A percentile compares a stretch with the other conserved stretches of the same genome.
These are phyloP conservation scores for Tylopilus sp. DNA, from an alignment of 768 basidiomycete genomes.

Conservation along the genomic window DNA sequence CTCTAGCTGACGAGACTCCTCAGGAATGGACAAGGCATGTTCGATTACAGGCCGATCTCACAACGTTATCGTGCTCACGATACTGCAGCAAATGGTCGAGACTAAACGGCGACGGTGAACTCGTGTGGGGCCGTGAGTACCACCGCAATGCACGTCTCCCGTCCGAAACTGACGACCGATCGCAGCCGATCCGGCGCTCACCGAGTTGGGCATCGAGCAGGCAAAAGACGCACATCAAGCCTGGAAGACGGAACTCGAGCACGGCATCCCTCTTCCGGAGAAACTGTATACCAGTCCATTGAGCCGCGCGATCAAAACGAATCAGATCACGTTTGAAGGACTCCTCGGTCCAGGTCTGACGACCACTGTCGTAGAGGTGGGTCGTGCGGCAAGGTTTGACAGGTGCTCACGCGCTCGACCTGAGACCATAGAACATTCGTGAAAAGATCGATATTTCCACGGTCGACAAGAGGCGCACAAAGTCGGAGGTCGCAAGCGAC, in stretches of 20 bases:
- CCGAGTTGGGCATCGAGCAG: slow-evolving; percentile 52
- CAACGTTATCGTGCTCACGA: not conserved
- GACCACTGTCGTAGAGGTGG: slow-evolving; percentile 56
- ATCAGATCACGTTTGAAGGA: slow-evolving; percentile 48
- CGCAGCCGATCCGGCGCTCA: slow-evolving; percentile 66
- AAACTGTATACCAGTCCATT: slow-evolving; percentile 62
- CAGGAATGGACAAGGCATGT: slow-evolving; percentile 61
- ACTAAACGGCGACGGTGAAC: slow-evolving; percentile 57
- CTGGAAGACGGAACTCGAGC: slow-evolving; percentile 47
- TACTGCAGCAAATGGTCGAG: slow-evolving; percentile 49
- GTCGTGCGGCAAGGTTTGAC: not conserved
- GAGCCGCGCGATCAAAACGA: slow-evolving; percentile 57
- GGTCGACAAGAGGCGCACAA: slow-evolving; percentile 59
- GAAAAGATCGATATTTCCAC: slow-evolving; percentile 69
- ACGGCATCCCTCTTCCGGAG: slow-evolving; percentile 48
- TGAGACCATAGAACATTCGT: slow-evolving; percentile 49
- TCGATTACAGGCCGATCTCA: not conserved
- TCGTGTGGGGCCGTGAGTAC: slow-evolving; percentile 72
- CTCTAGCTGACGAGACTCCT: not conserved
- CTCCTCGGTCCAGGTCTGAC: slow-evolving; percentile 30
- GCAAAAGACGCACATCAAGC: slow-evolving; percentile 42
- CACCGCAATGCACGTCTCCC: not conserved
- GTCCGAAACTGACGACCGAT: not conserved
- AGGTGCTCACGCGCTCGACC: not conserved
- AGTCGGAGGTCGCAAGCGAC: slow-evolving; percentile 42